phyloP scores from a whole-genome alignment of 148 eudicot genomes.

The Rhododendron ferrugineum region DNA sequence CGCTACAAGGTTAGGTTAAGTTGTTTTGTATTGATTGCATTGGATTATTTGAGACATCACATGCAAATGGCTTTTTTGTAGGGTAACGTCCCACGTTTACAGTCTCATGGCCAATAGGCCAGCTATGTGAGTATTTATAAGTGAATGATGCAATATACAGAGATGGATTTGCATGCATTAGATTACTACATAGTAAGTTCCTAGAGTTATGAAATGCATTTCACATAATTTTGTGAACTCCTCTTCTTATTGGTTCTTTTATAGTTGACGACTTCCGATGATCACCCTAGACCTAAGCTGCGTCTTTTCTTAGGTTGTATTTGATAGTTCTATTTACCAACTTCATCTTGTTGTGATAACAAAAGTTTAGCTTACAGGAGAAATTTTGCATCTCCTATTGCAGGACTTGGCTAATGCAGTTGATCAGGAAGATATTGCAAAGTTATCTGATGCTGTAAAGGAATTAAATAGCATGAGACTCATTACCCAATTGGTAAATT shows the following conservation, averaged over 20 bases:
- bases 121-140: no score
- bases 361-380: not conserved
- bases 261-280: not conserved
- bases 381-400: not conserved
- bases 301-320: not conserved
- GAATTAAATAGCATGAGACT: slow-evolving; percentile 30
- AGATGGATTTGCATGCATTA: no score
- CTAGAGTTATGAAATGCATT: not conserved
- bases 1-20: no score
- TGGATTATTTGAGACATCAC: no score
- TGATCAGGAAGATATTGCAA: slow-evolving; percentile 46
- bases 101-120: no score
- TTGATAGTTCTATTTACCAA: not conserved
- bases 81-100: no score
- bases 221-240: not conserved
- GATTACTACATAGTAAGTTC: not conserved
- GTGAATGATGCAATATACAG: no score
- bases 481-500: slow-evolving; percentile 38
- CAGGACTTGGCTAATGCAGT: slow-evolving; percentile 56
- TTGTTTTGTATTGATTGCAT: no score
- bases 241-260: not conserved
- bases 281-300: not conserved
- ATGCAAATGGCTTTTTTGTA: no score
- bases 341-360: not conserved
- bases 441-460: slow-evolving; percentile 40